Percentiles rank a stretch among this genome's conserved stretches.
Evolutionary conservation across 2,329 filamentous ascomycete species (phyloP).

Genomic region (Zasmidium cellare): DNA sequence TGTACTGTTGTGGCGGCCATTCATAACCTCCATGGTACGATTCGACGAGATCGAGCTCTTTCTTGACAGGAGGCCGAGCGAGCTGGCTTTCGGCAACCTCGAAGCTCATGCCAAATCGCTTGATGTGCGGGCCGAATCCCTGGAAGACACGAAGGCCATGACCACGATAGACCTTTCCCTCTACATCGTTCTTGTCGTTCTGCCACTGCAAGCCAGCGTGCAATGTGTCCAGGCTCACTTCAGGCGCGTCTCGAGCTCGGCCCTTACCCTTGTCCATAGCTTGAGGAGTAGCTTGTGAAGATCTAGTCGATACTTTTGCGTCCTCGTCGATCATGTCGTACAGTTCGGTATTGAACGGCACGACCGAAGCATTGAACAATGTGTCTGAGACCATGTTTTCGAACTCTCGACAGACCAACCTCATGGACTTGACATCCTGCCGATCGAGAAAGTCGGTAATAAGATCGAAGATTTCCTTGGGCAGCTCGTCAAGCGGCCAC

Average conservation of each 20-base stretch:
- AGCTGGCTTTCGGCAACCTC: conserved; percentile 61
- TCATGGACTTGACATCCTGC: conserved; percentile 60
- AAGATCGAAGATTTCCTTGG: conserved; percentile 62
- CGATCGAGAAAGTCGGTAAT: conserved; percentile 59
- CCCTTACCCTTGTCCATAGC: conserved; percentile 18
- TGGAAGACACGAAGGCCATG: conserved; percentile 64
- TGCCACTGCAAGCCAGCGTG: conserved; percentile 39
- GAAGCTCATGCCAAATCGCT: conserved; percentile 66
- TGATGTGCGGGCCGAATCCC: conserved; percentile 61
- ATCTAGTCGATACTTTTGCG: conserved; percentile 20
- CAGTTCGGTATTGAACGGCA: conserved; percentile 65
- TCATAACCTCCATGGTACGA: conserved; percentile 66
- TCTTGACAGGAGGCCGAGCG: conserved; percentile 56
- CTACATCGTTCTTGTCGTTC: conserved; percentile 38
- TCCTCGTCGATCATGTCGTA: conserved; percentile 54
- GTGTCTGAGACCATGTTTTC: conserved; percentile 58
- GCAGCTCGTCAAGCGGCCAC: conserved; percentile 50
- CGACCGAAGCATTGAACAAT: conserved; percentile 64
- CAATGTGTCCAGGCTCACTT: conserved; percentile 17
- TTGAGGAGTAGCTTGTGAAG: background rate
- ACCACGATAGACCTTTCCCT: conserved; percentile 51
- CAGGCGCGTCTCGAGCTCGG: conserved; percentile 22
- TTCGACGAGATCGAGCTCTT: conserved; percentile 53
- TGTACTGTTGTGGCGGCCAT: conserved; percentile 63
- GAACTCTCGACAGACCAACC: conserved; percentile 62